Evolutionary conservation across 1,284 basidiomycete species (phyloP).

Genomic region (Boletus albobrunnescens): DNA sequence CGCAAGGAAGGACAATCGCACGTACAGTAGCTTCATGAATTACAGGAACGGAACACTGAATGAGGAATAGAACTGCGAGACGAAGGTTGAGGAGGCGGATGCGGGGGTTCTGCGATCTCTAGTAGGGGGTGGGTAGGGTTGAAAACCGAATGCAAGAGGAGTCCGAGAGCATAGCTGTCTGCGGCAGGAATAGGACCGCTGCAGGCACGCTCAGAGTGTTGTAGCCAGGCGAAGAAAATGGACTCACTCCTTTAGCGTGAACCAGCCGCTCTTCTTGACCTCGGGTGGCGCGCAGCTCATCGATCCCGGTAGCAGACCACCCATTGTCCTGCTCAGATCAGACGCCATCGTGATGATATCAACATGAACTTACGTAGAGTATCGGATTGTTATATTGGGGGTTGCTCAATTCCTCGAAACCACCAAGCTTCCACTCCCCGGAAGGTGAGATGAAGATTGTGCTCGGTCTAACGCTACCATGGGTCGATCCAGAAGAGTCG

Average conservation of each 20-base stretch:
- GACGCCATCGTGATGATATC: slow-evolving; percentile 5
- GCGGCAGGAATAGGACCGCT: slow-evolving; percentile 71
- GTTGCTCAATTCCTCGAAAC: slow-evolving; percentile 87
- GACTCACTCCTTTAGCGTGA: slow-evolving; percentile 73
- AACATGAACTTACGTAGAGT: slow-evolving; percentile 64
- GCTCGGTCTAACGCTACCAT: slow-evolving; percentile 78
- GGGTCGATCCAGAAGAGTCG: slow-evolving; percentile 78
- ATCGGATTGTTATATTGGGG: slow-evolving; percentile 73
- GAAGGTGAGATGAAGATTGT: slow-evolving; percentile 87
- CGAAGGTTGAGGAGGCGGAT: slow-evolving; percentile 67
- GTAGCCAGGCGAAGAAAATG: not conserved
- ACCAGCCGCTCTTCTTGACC: slow-evolving; percentile 89
- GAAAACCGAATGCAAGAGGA: slow-evolving; percentile 82
- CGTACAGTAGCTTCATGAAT: slow-evolving; percentile 94
- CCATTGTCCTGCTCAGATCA: slow-evolving; percentile 56
- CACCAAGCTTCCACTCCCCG: slow-evolving; percentile 95
- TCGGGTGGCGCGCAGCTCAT: slow-evolving; percentile 74
- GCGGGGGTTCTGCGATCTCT: slow-evolving; percentile 64
- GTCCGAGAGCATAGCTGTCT: slow-evolving; percentile 84
- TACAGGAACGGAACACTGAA: no score
- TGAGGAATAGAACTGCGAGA: slow-evolving; percentile 79
- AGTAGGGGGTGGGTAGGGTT: slow-evolving; percentile 75
- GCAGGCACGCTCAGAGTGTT: slow-evolving; percentile 6
- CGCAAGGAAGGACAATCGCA: slow-evolving; percentile 78
- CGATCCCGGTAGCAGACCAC: slow-evolving; percentile 61